Base-by-base conservation (phyloP, 1,284 basidiomycete genomes). In the Apiotrichum sp. region DNA sequence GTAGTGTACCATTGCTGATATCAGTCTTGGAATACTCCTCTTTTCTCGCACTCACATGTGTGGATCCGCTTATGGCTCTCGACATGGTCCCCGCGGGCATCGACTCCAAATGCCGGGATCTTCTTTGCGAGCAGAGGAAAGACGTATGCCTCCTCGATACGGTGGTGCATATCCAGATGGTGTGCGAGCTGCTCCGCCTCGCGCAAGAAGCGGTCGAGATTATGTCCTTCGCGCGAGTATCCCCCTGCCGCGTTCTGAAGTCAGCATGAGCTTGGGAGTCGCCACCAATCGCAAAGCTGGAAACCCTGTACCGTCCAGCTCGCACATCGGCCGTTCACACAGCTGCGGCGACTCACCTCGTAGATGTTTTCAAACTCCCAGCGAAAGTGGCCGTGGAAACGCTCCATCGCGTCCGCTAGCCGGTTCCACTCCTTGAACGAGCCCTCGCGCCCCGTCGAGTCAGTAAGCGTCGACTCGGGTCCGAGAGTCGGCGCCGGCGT, bases 11-110 rank as follows among this genome's bases (percentile, higher is more conserved):
- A 87, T 57, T n/a, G 47, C 57, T 57, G 51, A 1, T 31, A 42
- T 13, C 41, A 36, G 38, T 29, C 29, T 29, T 3, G 3, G 3
- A 29, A 3, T 29, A 29, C 29, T 29, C 29, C 3, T 29, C 3
- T 29, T 29, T 29, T 29, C 29, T 29, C 29, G 29, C 2, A 61
- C 71, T 52, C 58, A 83, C 83, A 85, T 47, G 83, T 78, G 65
- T 87, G 85, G 22, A 88, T 88, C n/a, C 68, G 78, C 56, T 81
- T 79, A 66, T 88, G 86, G 4, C 81, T 82, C 56, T 80, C 78
- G 13, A 84, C 67, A 66, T 87, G 85, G 43, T 76, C 80, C 6
- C 79, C 79, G 8, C 4, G 7, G 4, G n/a, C 14, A 51, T 79
- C 74, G 16, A 66, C 67, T 52, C 64, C 75, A 70, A 88, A 88